Conservation (phyloP, 352 stramenopile species). For the Phytophthora idaei region DNA sequence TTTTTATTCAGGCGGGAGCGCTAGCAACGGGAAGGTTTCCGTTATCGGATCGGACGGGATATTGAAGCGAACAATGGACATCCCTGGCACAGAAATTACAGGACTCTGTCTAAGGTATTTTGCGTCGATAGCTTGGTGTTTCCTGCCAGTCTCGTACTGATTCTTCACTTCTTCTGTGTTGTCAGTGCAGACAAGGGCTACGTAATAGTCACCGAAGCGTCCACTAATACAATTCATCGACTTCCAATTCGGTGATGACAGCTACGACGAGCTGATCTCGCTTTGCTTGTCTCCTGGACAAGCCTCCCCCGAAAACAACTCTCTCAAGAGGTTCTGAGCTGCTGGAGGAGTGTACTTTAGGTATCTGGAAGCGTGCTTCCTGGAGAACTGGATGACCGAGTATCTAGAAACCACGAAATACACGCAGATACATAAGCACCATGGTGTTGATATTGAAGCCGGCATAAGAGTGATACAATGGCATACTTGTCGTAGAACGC, state of each 20-base stretch:
- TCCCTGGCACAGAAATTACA: constrained; percentile 76
- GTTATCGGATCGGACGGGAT: constrained; percentile 58
- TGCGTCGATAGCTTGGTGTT: background rate
- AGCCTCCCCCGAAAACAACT: constrained; percentile 78
- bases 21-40: constrained; percentile 64
- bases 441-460: background rate
- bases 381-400: constrained; percentile 91
- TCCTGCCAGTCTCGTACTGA: constrained; percentile 4
- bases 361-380: constrained; percentile 90
- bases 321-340: constrained; percentile 78
- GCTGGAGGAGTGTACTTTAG: constrained; percentile 89
- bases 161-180: constrained; percentile 2
- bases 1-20: constrained; percentile 33
- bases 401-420: constrained; percentile 56
- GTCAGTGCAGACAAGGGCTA: constrained; percentile 54
- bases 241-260: constrained; percentile 39
- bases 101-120: constrained; percentile 73
- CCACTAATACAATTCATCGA: constrained; percentile 70
- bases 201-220: constrained; percentile 81
- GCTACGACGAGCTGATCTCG: constrained; percentile 27
- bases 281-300: constrained; percentile 23
- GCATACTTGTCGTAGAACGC: constrained; percentile 90
- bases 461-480: background rate
- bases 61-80: constrained; percentile 53
- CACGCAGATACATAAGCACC: constrained; percentile 7